Evolutionary conservation across 177 flowering plant genomes (phyloP).

Genomic region (Vitis hybrid): DNA sequence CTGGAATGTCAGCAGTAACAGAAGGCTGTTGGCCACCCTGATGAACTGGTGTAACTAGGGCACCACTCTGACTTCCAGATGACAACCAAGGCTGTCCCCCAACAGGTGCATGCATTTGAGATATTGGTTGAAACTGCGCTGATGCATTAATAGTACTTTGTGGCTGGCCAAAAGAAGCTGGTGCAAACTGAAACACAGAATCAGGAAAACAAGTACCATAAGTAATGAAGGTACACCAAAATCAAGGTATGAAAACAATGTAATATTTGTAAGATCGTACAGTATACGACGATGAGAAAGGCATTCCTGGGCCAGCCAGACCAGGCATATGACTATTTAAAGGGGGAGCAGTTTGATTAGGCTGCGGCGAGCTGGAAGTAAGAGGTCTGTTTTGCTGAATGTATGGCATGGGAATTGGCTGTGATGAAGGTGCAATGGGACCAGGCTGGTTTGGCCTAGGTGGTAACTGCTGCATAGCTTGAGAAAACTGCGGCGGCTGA

Average conservation of each 20-base stretch:
- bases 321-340: constrained; percentile 46
- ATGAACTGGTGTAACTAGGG: constrained; percentile 40
- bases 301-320: constrained; percentile 50
- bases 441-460: constrained; percentile 64
- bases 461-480: constrained; percentile 69
- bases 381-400: constrained; percentile 55
- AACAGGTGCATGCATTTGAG: constrained; percentile 61
- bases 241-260: neutral
- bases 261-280: constrained; percentile 38
- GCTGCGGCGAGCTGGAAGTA: constrained; percentile 46
- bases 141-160: constrained; percentile 37
- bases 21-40: constrained; percentile 51
- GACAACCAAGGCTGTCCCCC: constrained; percentile 66
- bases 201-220: constrained; percentile 2
- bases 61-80: constrained; percentile 47
- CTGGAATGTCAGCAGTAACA: constrained; percentile 31
- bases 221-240: neutral
- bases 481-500: constrained; percentile 67
- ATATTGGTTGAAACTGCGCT: constrained; percentile 56
- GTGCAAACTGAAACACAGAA: constrained; percentile 46
- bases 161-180: constrained; percentile 59
- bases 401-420: constrained; percentile 53
- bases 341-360: constrained; percentile 48
- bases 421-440: constrained; percentile 52
- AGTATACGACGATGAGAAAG: constrained; percentile 64